Evolutionary conservation across 1,284 basidiomycete genomes (phyloP).

Genomic region (Malassezia restricta): DNA sequence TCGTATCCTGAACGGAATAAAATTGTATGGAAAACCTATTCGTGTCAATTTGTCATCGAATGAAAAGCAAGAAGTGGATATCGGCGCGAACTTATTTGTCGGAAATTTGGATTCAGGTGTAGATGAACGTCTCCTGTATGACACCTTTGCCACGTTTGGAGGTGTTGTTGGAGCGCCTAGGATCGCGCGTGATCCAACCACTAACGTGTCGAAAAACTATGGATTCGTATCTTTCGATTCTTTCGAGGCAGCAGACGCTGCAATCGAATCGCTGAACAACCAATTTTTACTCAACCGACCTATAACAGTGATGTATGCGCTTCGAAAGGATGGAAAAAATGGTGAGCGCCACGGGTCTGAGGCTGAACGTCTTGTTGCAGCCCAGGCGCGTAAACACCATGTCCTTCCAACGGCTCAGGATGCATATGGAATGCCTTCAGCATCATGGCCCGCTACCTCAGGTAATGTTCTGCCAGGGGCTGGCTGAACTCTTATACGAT

Average conservation of each 20-base stretch:
- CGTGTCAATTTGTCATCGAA: constrained; percentile 90
- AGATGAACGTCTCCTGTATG: constrained; percentile 80
- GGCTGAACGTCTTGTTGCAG: constrained; percentile 83
- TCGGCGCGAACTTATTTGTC: constrained; percentile 92
- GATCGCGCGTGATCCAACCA: constrained; percentile 74
- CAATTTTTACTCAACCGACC: constrained; percentile 98
- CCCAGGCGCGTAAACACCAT: constrained; percentile 88
- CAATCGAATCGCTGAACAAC: constrained; percentile 87
- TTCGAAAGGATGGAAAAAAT: constrained; percentile 98
- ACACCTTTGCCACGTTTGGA: constrained; percentile 90
- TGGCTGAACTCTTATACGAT: no score
- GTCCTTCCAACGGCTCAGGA: constrained; percentile 54
- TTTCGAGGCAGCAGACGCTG: constrained; percentile 91
- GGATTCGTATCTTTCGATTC: constrained; percentile 94
- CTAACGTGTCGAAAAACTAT: constrained; percentile 82
- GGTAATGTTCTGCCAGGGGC: no score
- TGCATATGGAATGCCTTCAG: neutral
- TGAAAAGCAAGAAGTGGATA: constrained; percentile 92
- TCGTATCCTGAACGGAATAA: constrained; percentile 99
- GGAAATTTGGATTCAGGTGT: constrained; percentile 87
- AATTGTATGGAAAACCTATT: constrained; percentile 94
- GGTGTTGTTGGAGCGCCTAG: constrained; percentile 86
- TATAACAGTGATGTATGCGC: constrained; percentile 88
- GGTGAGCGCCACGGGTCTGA: constrained; percentile 85
- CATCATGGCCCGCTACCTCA: neutral